A percentile compares a stretch with the other conserved stretches of the same genome.
Evolutionary conservation across 2,329 filamentous ascomycete genomes (phyloP).

Genomic region (Bertia moriformis): DNA sequence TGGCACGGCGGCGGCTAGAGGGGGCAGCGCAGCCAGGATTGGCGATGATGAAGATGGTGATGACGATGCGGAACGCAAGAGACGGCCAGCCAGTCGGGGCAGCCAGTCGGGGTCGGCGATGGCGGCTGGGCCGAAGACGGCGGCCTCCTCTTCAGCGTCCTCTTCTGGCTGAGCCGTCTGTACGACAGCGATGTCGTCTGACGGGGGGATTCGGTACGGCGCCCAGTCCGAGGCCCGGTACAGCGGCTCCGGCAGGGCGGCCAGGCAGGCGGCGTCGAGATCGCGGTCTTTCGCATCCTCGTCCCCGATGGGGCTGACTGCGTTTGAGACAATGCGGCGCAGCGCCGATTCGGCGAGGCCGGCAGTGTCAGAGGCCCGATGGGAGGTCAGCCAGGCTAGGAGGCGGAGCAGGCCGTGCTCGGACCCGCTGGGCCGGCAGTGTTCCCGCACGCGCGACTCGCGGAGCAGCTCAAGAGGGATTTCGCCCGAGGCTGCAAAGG

Average conservation of each 20-base stretch:
- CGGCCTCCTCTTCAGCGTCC: too few relatives aligned
- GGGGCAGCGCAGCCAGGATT: conserved; percentile 53
- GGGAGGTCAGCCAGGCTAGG: conserved; percentile 46
- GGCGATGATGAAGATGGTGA: conserved; percentile 44
- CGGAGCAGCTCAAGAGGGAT: conserved; percentile 44
- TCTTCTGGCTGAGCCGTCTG: conserved; percentile 10
- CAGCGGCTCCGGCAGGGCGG: conserved; percentile 34
- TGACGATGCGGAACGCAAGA: too few relatives aligned
- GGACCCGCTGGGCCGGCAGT: conserved; percentile 34
- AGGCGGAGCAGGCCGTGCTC: conserved; percentile 48
- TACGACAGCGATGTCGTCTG: conserved; percentile 23
- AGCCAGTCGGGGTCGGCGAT: conserved; percentile 43
- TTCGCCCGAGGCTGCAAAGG: conserved; percentile 64
- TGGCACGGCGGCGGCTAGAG: conserved; percentile 53
- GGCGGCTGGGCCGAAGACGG: conserved; percentile 17
- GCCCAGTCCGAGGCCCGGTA: conserved; percentile 40
- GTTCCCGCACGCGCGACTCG: conserved; percentile 41
- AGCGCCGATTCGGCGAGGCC: conserved; percentile 48
- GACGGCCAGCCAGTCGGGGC: conserved; percentile 39
- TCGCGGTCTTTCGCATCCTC: conserved; percentile 28
- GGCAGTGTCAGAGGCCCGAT: conserved; percentile 35
- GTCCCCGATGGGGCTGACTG: too few relatives aligned
- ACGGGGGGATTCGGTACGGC: conserved; percentile 36
- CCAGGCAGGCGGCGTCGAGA: conserved; percentile 33
- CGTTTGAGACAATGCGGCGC: conserved; percentile 38